Evolutionary conservation across 2,329 filamentous ascomycete species (phyloP).

Genomic region (Lithohypha guttulata): DNA sequence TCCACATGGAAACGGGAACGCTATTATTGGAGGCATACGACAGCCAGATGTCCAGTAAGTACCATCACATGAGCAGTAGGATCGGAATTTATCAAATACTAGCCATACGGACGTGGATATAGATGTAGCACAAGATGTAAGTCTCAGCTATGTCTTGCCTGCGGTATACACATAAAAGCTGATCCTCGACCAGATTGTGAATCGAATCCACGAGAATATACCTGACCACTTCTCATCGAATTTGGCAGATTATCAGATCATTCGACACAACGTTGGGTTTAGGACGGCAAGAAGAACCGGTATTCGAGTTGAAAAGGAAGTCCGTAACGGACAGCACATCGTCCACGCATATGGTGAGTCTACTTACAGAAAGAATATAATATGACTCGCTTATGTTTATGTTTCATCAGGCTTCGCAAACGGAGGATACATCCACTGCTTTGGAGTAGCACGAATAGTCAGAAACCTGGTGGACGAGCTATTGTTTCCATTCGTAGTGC

Average conservation of each 20-base stretch:
- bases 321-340: slow-evolving; percentile 23
- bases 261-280: slow-evolving; percentile 23
- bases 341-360: slow-evolving; percentile 24
- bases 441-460: slow-evolving; percentile 16
- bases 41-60: slow-evolving; percentile 10
- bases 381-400: neutral
- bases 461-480: neutral
- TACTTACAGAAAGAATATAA: neutral
- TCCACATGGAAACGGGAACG: slow-evolving; percentile 21
- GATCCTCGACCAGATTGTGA: slow-evolving; percentile 16
- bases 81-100: neutral
- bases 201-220: slow-evolving; percentile 18
- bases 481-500: neutral
- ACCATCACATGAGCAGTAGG: neutral
- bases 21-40: slow-evolving; percentile 21
- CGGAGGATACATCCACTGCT: slow-evolving; percentile 24
- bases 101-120: slow-evolving; percentile 4
- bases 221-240: slow-evolving; percentile 19
- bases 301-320: slow-evolving; percentile 23
- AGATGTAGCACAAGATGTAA: slow-evolving; percentile 8
- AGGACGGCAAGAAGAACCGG: slow-evolving; percentile 18
- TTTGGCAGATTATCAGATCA: slow-evolving; percentile 15
- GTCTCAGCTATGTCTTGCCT: neutral
- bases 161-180: slow-evolving; percentile 2
- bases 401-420: slow-evolving; percentile 10